Evolutionary conservation across 2,329 filamentous ascomycete genomes (phyloP).

Genomic region (Mycosphaerella sp.): DNA sequence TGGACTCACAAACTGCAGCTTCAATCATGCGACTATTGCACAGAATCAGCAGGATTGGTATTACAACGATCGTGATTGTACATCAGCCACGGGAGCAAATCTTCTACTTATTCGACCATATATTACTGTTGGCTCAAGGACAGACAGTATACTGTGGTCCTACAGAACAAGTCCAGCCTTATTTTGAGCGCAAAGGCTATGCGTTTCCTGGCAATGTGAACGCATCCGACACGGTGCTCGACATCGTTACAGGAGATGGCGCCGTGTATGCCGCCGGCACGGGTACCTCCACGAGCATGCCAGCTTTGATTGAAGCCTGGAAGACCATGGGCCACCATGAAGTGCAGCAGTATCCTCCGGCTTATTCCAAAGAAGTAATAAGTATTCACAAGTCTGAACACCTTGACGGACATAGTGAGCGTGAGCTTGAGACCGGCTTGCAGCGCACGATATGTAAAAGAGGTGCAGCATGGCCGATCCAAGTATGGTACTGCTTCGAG

Average conservation of each 20-base stretch:
- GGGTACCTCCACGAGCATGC: not conserved
- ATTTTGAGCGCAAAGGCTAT: conserved; percentile 51
- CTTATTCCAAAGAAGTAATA: conserved; percentile 1
- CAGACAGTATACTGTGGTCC: conserved; percentile 51
- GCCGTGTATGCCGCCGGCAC: conserved; percentile 46
- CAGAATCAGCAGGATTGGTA: conserved; percentile 49
- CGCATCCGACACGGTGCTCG: conserved; percentile 53
- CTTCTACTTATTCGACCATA: conserved; percentile 51
- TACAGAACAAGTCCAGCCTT: conserved; percentile 40
- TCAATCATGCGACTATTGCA: conserved; percentile 52
- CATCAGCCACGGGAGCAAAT: conserved; percentile 56
- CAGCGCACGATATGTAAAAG: conserved; percentile 44
- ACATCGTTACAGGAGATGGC: conserved; percentile 39
- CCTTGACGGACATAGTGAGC: not conserved
- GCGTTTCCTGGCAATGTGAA: conserved; percentile 46
- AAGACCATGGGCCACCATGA: not conserved
- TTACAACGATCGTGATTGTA: conserved; percentile 54
- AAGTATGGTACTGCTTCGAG: conserved; percentile 48
- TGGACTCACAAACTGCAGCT: conserved; percentile 50
- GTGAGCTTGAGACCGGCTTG: conserved; percentile 35
- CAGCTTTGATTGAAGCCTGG: not conserved
- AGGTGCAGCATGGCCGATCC: conserved; percentile 45
- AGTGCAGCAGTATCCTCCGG: not conserved
- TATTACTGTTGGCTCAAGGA: conserved; percentile 51
- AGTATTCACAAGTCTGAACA: not conserved